A percentile compares a stretch with the other conserved stretches of the same genome.
Evolutionary conservation across 1,284 basidiomycete species (phyloP).

Genomic region (Cystobasidiaceae sp.): DNA sequence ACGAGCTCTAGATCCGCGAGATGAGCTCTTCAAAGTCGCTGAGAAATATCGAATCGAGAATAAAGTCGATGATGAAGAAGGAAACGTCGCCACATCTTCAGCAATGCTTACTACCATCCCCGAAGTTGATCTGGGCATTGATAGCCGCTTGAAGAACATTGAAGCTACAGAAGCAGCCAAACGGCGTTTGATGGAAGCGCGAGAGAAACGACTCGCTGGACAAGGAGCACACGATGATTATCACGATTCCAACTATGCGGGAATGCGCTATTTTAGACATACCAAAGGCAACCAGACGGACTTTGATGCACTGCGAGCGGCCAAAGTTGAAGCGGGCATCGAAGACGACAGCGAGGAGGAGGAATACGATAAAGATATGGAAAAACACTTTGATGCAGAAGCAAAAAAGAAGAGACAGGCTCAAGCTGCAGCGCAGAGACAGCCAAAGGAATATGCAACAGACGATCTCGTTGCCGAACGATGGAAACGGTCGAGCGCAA

Average conservation of each 20-base stretch:
- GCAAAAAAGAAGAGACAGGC: constrained; percentile 27
- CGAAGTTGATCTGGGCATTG: constrained; percentile 95
- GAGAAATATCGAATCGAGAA: constrained; percentile 63
- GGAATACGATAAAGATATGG: constrained; percentile 22
- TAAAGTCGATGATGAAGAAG: constrained; percentile 59
- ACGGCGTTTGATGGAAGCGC: constrained; percentile 68
- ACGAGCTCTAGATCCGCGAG: constrained; percentile 60
- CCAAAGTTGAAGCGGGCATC: constrained; percentile 26
- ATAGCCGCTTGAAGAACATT: constrained; percentile 85
- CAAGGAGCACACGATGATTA: constrained; percentile 50
- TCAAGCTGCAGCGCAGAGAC: background rate
- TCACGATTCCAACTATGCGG: constrained; percentile 72
- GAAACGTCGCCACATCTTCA: constrained; percentile 83
- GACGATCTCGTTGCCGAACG: constrained; percentile 18
- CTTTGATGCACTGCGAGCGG: constrained; percentile 21
- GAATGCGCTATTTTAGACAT: constrained; percentile 62
- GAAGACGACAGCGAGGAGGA: constrained; percentile 24
- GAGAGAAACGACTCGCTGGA: constrained; percentile 53
- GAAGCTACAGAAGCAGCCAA: constrained; percentile 96
- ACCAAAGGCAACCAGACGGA: constrained; percentile 20
- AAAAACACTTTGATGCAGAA: constrained; percentile 13
- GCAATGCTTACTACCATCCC: constrained; percentile 92
- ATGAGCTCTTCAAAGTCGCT: constrained; percentile 72
- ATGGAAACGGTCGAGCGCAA: constrained; percentile 10
- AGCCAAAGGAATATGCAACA: constrained; percentile 10